Base-by-base conservation (phyloP, 108 stramenopile genomes). In the Nannochloropsis oceanica region DNA sequence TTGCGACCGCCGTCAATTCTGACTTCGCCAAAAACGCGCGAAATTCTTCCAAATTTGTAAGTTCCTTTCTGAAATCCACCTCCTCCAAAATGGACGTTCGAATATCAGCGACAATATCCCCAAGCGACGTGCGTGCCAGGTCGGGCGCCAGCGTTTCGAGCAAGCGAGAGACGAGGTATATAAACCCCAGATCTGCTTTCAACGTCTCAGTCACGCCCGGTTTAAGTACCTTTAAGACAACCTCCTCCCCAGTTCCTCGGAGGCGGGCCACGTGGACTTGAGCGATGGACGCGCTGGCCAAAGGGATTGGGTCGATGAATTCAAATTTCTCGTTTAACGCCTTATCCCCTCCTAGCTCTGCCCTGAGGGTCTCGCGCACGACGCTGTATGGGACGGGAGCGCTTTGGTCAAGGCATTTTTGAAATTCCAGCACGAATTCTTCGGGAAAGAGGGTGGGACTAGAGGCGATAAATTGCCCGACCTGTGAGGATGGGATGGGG, bases 141-240 rank as follows among this genome's bases (percentile, higher is more conserved):
- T 96, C 94, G 18, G 96, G 97, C 89, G 92, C 13, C 22, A 95
- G 25, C 84, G 96, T 94, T 91, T 98, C 97, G 42, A 96, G 80
- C 11, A 96, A 81, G 13, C 93, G 89, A 12, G 94, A 94, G 8
- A 95, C 92, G 80, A 96, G 92, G 91, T 93, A 95, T 18, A 98
- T 91, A 87, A 98, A 98, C 43, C 93, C 93, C 22, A 98, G 91
- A 85, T 98, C 97, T 0, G 96, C 95, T 84, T 94, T 96, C 50
- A 97, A 91, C 0, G 93, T 92, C 13, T 93, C 91, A 82, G 95
- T 95, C 84, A 97, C 96, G 0, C 93, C 93, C 13, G 97, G 97
- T 84, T 97, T 97, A 88, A 94, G 96, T 14, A 98, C 96, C 89
- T 98, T 98, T 89, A 98, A 92, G 24, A 97, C 97, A 34, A 98